Percentiles rank a stretch among this genome's conserved stretches.
phyloP scores from a whole-genome alignment of 441 rosid species.

The Bocquillonia castaneifolia region DNA sequence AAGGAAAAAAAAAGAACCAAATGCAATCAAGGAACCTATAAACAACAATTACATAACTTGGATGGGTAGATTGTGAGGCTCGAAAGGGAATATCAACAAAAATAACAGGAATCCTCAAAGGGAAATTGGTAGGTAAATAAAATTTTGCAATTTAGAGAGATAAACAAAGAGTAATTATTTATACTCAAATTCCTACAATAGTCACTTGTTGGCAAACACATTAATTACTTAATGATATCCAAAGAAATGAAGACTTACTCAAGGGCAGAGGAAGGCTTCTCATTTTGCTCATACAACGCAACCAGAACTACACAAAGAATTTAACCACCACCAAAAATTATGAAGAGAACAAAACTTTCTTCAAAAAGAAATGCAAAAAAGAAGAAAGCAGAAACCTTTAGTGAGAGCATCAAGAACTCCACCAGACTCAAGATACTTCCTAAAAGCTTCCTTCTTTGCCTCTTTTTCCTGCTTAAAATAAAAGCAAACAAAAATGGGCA shows the following conservation, averaged over 20 bases:
- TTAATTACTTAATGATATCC: background rate
- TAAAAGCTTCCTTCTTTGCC: conserved; percentile 80
- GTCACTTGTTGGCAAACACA: background rate
- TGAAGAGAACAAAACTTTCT: background rate
- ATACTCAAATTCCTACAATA: background rate
- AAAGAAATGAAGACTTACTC: conserved; percentile 54
- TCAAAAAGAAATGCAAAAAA: no score
- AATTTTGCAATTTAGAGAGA: background rate
- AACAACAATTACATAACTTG: background rate
- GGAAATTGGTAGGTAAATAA: background rate
- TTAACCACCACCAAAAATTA: background rate
- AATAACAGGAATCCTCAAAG: background rate
- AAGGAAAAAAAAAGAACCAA: background rate
- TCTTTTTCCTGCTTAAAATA: conserved; percentile 61
- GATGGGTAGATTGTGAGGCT: no score
- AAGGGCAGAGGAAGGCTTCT: conserved; percentile 81
- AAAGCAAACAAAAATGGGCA: conserved; percentile 5
- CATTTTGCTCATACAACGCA: conserved; percentile 81
- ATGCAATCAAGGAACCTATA: background rate
- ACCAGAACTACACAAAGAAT: conserved; percentile 51
- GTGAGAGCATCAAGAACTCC: conserved; percentile 88
- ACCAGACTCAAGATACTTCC: conserved; percentile 78
- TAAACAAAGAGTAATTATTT: background rate
- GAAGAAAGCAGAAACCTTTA: conserved; percentile 41
- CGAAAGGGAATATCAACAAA: background rate